Percentiles rank a stretch among this genome's conserved stretches.
phyloP scores from a whole-genome alignment of 2,329 filamentous ascomycete species.

The Aspergillus uvarum region DNA sequence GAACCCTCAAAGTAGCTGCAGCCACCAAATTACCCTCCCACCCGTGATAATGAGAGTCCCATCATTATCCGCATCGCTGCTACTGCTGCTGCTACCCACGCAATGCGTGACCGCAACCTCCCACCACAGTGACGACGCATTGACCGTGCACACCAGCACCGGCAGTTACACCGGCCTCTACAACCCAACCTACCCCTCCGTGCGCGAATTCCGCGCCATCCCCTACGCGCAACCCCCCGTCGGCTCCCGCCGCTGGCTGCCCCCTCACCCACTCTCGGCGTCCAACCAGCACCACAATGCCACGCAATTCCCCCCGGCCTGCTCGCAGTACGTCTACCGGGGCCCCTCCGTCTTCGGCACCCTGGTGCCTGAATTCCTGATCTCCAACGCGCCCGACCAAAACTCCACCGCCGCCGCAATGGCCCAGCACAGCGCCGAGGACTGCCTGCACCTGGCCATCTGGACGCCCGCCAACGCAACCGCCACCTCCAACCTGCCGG shows the following conservation, averaged over 20 bases:
- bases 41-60: background rate
- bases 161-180: constrained; percentile 1
- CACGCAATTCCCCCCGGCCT: background rate
- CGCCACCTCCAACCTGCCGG: background rate
- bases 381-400: background rate
- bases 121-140: background rate
- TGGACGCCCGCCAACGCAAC: background rate
- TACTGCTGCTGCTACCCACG: background rate
- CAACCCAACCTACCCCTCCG: background rate
- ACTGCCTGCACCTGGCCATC: constrained; percentile 5
- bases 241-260: background rate
- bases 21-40: background rate
- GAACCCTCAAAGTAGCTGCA: background rate
- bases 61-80: background rate
- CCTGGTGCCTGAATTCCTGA: background rate
- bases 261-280: background rate
- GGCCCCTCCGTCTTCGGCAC: background rate
- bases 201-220: constrained; percentile 1
- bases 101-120: background rate
- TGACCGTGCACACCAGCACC: background rate
- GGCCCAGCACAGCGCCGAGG: background rate
- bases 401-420: background rate
- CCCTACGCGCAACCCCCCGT: background rate
- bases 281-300: background rate
- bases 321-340: background rate